Percentiles rank a stretch among this genome's conserved stretches.
Conservation (phyloP, 345 rosid species). For the Reutealis trisperma region DNA sequence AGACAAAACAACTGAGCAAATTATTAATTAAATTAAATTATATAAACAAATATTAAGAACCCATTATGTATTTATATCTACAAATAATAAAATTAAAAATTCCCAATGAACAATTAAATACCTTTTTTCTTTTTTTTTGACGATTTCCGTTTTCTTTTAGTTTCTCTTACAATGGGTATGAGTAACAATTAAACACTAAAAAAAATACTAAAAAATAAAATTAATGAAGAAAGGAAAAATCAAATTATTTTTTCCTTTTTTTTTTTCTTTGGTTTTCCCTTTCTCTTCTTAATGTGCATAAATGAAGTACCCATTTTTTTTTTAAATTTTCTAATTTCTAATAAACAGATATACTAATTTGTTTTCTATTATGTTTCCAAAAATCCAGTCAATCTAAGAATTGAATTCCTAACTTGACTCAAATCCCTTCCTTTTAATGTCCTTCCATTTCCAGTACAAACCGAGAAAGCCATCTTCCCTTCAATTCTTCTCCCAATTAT, state of each 20-base stretch:
- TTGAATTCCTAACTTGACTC: slow-evolving; percentile 70
- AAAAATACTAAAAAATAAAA: background rate
- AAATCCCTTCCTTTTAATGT: slow-evolving; percentile 80
- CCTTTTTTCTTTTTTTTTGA: too few species aligned
- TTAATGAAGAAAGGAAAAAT: background rate
- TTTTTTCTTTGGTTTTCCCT: too few species aligned
- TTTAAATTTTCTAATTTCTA: too few species aligned
- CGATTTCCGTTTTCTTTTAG: background rate
- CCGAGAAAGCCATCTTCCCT: slow-evolving; percentile 73
- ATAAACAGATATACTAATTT: background rate
- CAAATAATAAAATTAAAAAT: too few species aligned
- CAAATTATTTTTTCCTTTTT: background rate
- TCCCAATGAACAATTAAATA: background rate
- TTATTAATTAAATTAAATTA: too few species aligned
- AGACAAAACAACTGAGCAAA: background rate
- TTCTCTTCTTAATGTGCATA: background rate
- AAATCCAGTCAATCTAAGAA: slow-evolving; percentile 87
- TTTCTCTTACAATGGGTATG: background rate
- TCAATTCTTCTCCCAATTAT: slow-evolving; percentile 51
- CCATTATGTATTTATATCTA: too few species aligned
- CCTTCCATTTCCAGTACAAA: slow-evolving; percentile 78
- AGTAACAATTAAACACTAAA: background rate
- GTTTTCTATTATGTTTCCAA: slow-evolving; percentile 48
- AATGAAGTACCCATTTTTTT: too few species aligned
- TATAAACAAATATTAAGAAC: too few species aligned